Evolutionary conservation across 129 eudicot species (phyloP).

Genomic region (Centrapalus pauciflorus): DNA sequence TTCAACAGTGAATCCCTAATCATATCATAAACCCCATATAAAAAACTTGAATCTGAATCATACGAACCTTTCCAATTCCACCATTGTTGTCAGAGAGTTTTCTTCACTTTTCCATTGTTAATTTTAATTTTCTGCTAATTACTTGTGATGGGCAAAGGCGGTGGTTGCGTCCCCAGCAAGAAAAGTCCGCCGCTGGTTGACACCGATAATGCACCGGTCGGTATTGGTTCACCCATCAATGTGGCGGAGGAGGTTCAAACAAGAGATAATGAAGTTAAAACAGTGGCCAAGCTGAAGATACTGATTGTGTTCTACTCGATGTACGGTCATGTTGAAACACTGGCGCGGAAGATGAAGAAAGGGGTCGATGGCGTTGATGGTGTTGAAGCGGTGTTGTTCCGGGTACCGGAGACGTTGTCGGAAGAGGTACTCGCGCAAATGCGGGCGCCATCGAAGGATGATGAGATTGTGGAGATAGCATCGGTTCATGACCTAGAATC

Average conservation of each 20-base stretch:
- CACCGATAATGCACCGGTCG: slow-evolving; percentile 27
- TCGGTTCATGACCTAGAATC: slow-evolving; percentile 44
- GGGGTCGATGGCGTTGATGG: slow-evolving; percentile 81
- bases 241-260: slow-evolving; percentile 12
- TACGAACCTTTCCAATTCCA: background rate
- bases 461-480: slow-evolving; percentile 53
- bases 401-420: slow-evolving; percentile 88
- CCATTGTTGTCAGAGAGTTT: slow-evolving; percentile 8
- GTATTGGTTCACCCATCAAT: slow-evolving; percentile 7
- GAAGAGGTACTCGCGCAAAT: slow-evolving; percentile 60
- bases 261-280: background rate
- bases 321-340: slow-evolving; percentile 91
- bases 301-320: slow-evolving; percentile 74
- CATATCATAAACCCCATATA: slow-evolving; percentile 9
- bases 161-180: slow-evolving; percentile 95
- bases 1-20: slow-evolving; percentile 16
- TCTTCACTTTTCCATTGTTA: background rate
- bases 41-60: background rate
- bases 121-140: background rate
- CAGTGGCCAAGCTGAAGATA: slow-evolving; percentile 30
- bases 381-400: slow-evolving; percentile 58
- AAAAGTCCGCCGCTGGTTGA: slow-evolving; percentile 36
- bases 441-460: slow-evolving; percentile 85
- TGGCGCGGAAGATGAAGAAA: slow-evolving; percentile 63
- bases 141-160: slow-evolving; percentile 85